These are phyloP conservation scores for Ramalina intermedia DNA, from an alignment of 495 filamentous ascomycete genomes.

Conservation along the genomic window DNA sequence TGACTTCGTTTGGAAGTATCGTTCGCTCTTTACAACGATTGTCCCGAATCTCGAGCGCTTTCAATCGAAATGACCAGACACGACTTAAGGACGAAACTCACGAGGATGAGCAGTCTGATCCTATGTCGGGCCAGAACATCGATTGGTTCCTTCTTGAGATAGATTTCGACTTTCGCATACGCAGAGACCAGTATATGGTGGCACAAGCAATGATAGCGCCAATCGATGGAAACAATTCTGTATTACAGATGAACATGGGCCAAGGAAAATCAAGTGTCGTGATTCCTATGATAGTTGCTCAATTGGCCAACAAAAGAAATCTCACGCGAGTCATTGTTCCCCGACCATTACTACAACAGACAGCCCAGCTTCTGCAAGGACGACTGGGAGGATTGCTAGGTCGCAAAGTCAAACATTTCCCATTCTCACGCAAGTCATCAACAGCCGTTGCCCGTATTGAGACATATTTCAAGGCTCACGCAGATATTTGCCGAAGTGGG, in stretches of 20 bases:
- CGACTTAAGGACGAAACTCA: conserved; percentile 34
- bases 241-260: conserved; percentile 65
- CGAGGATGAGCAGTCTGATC: conserved; percentile 37
- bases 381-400: conserved; percentile 47
- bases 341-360: conserved; percentile 48
- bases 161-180: conserved; percentile 48
- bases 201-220: conserved; percentile 43
- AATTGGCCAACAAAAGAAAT: conserved; percentile 35
- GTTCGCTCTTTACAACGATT: conserved; percentile 1
- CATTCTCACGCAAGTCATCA: conserved; percentile 40
- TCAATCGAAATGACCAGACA: conserved; percentile 19
- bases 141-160: conserved; percentile 50
- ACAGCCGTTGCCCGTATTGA: conserved; percentile 15
- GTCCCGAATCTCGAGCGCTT: conserved; percentile 2
- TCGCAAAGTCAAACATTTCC: conserved; percentile 45
- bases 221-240: conserved; percentile 26
- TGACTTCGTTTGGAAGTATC: neutral
- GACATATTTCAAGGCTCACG: conserved; percentile 24
- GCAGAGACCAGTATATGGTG: conserved; percentile 43
- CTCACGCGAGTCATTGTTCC: conserved; percentile 47
- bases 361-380: conserved; percentile 42
- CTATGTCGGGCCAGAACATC: conserved; percentile 29
- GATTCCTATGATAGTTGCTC: conserved; percentile 44
- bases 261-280: conserved; percentile 62
- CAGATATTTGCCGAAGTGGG: conserved; percentile 30